A percentile compares a stretch with the other conserved stretches of the same genome.
Conservation (phyloP, 2,329 filamentous ascomycete genomes). For the Orbilia blumenaviensis region DNA sequence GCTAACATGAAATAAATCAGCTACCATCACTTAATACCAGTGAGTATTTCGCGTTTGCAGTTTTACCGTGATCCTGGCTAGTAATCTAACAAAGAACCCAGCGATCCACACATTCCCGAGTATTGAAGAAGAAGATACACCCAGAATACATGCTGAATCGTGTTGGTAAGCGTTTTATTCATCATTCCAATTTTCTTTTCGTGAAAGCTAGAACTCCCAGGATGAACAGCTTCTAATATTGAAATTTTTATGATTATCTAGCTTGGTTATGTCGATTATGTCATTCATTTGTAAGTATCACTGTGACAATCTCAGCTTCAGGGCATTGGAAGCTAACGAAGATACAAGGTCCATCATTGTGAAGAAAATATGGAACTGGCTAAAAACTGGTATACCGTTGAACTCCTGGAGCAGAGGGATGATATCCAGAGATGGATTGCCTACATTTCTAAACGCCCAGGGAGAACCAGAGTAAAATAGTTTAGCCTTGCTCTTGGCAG, state of each 20-base stretch:
- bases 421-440: slow-evolving; percentile 79
- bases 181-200: background rate
- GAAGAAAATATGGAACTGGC: slow-evolving; percentile 81
- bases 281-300: slow-evolving; percentile 66
- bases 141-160: slow-evolving; percentile 76
- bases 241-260: background rate
- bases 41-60: slow-evolving; percentile 21
- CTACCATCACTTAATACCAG: slow-evolving; percentile 87
- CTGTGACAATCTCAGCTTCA: background rate
- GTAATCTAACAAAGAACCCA: slow-evolving; percentile 7
- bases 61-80: background rate
- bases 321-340: background rate
- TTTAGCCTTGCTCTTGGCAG: background rate
- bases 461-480: slow-evolving; percentile 42
- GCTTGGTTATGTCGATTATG: slow-evolving; percentile 63
- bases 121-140: slow-evolving; percentile 81
- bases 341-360: slow-evolving; percentile 75
- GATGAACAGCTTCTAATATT: background rate
- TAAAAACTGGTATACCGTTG: slow-evolving; percentile 75
- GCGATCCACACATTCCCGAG: slow-evolving; percentile 77
- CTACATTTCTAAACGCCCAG: slow-evolving; percentile 56
- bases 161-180: slow-evolving; percentile 63
- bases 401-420: slow-evolving; percentile 73
- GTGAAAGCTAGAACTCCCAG: background rate
- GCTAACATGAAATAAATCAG: slow-evolving; percentile 77